phyloP scores from a whole-genome alignment of 73 alveolate species.

The Tetrahymena thermophila region DNA sequence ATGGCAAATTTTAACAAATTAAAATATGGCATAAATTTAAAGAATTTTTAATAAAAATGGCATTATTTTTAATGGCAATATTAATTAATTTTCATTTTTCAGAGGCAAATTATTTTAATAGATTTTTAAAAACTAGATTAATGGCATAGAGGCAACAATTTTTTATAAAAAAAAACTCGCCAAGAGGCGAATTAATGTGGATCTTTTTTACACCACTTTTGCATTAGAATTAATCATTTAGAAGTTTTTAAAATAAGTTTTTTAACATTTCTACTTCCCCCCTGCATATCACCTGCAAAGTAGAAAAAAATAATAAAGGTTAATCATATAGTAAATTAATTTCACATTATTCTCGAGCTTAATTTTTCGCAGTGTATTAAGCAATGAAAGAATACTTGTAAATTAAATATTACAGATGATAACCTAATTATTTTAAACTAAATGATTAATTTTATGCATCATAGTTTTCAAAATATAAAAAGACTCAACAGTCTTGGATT shows the following conservation, averaged over 20 bases:
- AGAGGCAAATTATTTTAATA: neutral
- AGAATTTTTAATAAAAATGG: neutral
- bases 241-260: neutral
- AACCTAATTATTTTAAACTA: neutral
- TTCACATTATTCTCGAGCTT: neutral
- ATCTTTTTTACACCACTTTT: neutral
- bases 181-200: constrained; percentile 1
- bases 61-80: neutral
- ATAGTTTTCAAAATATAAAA: neutral
- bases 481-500: neutral
- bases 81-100: neutral
- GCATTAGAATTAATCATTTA: neutral
- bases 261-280: neutral
- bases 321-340: neutral
- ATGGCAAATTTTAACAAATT: neutral
- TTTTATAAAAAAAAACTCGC: neutral
- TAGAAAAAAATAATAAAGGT: neutral
- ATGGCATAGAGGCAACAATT: neutral
- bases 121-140: neutral
- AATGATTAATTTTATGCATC: neutral
- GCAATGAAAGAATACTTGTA: neutral
- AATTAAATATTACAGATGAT: neutral
- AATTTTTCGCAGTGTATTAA: neutral
- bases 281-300: neutral
- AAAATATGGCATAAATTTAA: neutral